phyloP scores from a whole-genome alignment of 78 protist genomes.

The Dictyostelium brefeldianum region DNA sequence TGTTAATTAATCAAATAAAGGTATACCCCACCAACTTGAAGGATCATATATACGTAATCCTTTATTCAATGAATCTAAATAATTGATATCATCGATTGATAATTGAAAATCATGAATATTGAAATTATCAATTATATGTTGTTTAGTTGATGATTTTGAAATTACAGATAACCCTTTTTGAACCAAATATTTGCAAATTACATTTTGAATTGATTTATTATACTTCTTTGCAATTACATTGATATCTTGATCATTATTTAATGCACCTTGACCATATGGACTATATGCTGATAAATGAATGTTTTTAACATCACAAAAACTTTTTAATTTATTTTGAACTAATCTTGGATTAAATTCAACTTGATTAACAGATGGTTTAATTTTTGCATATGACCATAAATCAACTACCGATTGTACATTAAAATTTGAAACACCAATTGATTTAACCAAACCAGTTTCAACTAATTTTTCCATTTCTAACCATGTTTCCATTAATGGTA shows the following conservation, averaged over 20 bases:
- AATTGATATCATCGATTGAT: neutral
- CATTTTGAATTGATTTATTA: conserved; percentile 3
- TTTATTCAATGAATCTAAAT: conserved; percentile 7
- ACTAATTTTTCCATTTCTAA: conserved; percentile 65
- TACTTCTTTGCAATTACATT: conserved; percentile 17
- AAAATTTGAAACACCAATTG: conserved; percentile 85
- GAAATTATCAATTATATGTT: conserved; percentile 55
- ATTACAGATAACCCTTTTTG: conserved; percentile 26
- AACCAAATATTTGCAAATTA: neutral
- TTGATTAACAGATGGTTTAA: conserved; percentile 81
- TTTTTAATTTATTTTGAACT: neutral
- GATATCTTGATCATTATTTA: neutral
- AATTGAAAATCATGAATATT: conserved; percentile 13
- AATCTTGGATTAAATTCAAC: conserved; percentile 63
- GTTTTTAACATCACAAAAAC: conserved; percentile 11
- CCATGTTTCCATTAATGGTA: conserved; percentile 30
- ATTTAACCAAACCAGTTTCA: conserved; percentile 8
- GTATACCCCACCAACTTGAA: neutral
- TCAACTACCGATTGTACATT: conserved; percentile 8
- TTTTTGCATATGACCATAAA: conserved; percentile 14
- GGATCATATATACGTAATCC: neutral
- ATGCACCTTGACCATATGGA: conserved; percentile 40
- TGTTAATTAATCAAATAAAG: neutral
- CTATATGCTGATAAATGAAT: conserved; percentile 34
- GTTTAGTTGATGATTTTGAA: conserved; percentile 48